Base-by-base conservation (phyloP, 306 rosid genomes). In the Cucumis hystrix region DNA sequence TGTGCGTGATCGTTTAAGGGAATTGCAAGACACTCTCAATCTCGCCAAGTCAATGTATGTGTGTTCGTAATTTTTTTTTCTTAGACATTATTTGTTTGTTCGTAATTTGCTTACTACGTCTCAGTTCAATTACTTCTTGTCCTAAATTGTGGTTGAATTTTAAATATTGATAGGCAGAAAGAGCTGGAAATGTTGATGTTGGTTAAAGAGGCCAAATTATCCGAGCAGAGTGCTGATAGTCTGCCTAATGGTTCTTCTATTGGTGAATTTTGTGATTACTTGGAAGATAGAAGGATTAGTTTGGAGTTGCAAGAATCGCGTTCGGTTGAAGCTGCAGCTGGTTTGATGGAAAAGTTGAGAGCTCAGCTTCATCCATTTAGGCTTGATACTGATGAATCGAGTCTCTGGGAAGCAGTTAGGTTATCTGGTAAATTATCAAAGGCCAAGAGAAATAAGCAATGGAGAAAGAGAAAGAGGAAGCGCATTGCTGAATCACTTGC, bases 401-500 rank as follows among this genome's bases (percentile, higher is more conserved):
- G 85, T 87, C 97, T 93, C 0, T 89, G 97, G 98, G 96, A 90
- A 85, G 86, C 84, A 7, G 75, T 84, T 56, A 85, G 82, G 78
- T 80, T 95, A 30, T 71, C 90, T 0, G 71, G 83, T 78, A 95
- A 84, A 77, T 67, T 85, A 57, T 68, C 35, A 8, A 95, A 92
- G 82, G 80, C 91, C 21, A 89, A 85, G 74, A 72, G 90, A 63
- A 95, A 95, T 83, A 88, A 92, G 74, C 79, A 64, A 8, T 87
- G 97, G 98, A 90, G 96, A 85, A 95, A 89, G 80, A 83, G 77
- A 25, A 90, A 90, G 85, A 82, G 92, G 88, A 90, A 82, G 83
- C 84, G 35, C 25, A 16, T 78, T 77, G 93, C 88, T 1, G 96
- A 89, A 85, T 80, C 78, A 83, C 52, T 70, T 18, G 88, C 92